These are phyloP conservation scores for Globisporangium middletonii DNA, from an alignment of 352 stramenopile species.

Conservation along the genomic window DNA sequence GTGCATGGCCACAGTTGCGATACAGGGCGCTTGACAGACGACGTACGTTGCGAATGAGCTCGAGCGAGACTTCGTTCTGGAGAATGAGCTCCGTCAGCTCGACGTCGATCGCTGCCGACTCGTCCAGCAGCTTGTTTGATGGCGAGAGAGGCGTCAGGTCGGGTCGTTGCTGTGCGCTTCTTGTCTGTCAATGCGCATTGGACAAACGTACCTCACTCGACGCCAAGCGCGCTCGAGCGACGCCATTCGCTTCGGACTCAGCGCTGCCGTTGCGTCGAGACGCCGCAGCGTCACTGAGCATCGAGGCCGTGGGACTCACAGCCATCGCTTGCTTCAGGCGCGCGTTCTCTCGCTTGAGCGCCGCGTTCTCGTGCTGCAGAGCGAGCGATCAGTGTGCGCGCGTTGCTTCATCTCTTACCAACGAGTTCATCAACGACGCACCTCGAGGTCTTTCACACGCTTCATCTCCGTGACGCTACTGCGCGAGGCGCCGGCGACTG, in stretches of 20 bases:
- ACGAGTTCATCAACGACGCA: slow-evolving; percentile 5
- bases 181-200: background rate
- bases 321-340: slow-evolving; percentile 27
- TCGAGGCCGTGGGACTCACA: slow-evolving; percentile 11
- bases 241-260: background rate
- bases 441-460: slow-evolving; percentile 39
- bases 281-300: background rate
- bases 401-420: background rate
- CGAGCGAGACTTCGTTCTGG: slow-evolving; percentile 79
- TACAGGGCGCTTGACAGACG: too few species aligned
- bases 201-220: slow-evolving; percentile 7
- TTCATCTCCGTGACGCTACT: slow-evolving; percentile 15
- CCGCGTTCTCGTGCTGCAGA: slow-evolving; percentile 35
- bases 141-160: background rate
- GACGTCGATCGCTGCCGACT: slow-evolving; percentile 65
- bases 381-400: background rate
- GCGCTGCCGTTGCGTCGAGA: slow-evolving; percentile 1
- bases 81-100: slow-evolving; percentile 81
- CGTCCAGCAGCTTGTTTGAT: slow-evolving; percentile 44
- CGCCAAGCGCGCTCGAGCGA: slow-evolving; percentile 4
- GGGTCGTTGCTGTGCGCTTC: background rate
- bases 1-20: too few species aligned
- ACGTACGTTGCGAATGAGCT: slow-evolving; percentile 73
- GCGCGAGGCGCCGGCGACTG: background rate
- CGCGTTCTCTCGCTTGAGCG: slow-evolving; percentile 40